Evolutionary conservation across 78 protist genomes (phyloP).

Genomic region (Dictyostelium purpureum): DNA sequence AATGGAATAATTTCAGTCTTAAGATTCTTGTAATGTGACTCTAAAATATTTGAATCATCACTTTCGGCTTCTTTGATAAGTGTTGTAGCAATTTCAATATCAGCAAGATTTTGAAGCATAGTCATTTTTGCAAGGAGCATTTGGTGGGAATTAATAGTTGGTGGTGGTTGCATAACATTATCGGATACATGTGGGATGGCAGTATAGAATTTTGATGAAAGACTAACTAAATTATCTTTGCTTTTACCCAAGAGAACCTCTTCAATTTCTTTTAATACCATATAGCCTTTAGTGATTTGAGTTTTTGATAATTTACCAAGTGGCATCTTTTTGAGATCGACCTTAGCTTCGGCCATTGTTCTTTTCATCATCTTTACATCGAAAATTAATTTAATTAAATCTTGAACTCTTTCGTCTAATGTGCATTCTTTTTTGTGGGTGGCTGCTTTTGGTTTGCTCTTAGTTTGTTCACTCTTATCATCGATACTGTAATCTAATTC

Average conservation of each 20-base stretch:
- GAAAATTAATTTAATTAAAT: slow-evolving; percentile 74
- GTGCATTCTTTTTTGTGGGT: slow-evolving; percentile 17
- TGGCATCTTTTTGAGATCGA: slow-evolving; percentile 88
- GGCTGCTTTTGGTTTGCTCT: not conserved
- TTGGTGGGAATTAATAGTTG: slow-evolving; percentile 24
- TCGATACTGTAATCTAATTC: slow-evolving; percentile 74
- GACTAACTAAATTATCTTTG: slow-evolving; percentile 12
- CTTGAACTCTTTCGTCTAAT: slow-evolving; percentile 77
- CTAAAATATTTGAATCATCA: slow-evolving; percentile 70
- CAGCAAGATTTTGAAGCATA: slow-evolving; percentile 65
- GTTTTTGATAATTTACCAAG: slow-evolving; percentile 82
- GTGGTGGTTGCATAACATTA: slow-evolving; percentile 35
- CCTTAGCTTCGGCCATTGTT: slow-evolving; percentile 84
- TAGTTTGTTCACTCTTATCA: slow-evolving; percentile 15
- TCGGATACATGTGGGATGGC: slow-evolving; percentile 79
- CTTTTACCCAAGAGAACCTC: not conserved
- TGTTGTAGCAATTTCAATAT: slow-evolving; percentile 86
- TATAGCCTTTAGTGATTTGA: slow-evolving; percentile 73
- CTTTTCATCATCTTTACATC: slow-evolving; percentile 83
- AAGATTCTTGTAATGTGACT: slow-evolving; percentile 76
- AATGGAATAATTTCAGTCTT: slow-evolving; percentile 77
- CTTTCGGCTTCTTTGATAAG: slow-evolving; percentile 34
- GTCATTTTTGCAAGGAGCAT: slow-evolving; percentile 68
- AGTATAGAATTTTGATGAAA: slow-evolving; percentile 83
- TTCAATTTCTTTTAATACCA: slow-evolving; percentile 72